Base-by-base conservation (phyloP, 2,329 filamentous ascomycete genomes). In the Helotiales sp. region DNA sequence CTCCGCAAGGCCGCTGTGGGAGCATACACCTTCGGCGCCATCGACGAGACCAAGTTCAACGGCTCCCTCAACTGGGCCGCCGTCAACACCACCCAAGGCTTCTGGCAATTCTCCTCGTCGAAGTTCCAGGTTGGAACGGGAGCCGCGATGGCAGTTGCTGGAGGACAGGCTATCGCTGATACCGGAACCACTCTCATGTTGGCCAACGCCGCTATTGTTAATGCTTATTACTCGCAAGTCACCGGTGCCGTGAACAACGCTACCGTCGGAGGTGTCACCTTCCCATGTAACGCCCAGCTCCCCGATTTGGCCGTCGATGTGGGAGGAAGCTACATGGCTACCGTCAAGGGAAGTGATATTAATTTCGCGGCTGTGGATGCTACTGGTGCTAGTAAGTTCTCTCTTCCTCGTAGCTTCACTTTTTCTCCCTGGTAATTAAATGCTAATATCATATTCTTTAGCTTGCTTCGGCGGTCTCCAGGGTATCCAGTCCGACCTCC, bases 391-490 rank as follows among this genome's bases (percentile, higher is more conserved):
- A 82, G 80, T 82, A 75, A 75, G 80, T 77, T 31, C 36, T 33
- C 12, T 17, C 33, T 30, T 8, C 36, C 24, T 15, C 3, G 40
- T 7, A 19, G 27, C 19, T 24, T 40, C 13, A 3, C 9, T 17
- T n/a, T 40, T 15, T 19, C 1, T 19, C 15, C 6, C 5, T 31
- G 19, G 44, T 12, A 29, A 49, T 22, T n/a, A 12, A 48, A 24
- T 42, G 49, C 61, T 50, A 52, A 58, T 44, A 27, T 52, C 10
- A n/a, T 51, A 38, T 12, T 48, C 51, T 48, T 27, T 55, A 81
- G 79, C 76, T 55, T 90, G 87, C 76, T 89, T 87, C 64, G 87
- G 86, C 59, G 87, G 86, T 64, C 73, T 90, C 17, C 87, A 90
- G 74, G 78, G 81, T 30, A 83, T 81, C 47, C 76, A 79, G 1